Conservation (phyloP, 202 grass and related monocot species). For the Musa balbisiana region DNA sequence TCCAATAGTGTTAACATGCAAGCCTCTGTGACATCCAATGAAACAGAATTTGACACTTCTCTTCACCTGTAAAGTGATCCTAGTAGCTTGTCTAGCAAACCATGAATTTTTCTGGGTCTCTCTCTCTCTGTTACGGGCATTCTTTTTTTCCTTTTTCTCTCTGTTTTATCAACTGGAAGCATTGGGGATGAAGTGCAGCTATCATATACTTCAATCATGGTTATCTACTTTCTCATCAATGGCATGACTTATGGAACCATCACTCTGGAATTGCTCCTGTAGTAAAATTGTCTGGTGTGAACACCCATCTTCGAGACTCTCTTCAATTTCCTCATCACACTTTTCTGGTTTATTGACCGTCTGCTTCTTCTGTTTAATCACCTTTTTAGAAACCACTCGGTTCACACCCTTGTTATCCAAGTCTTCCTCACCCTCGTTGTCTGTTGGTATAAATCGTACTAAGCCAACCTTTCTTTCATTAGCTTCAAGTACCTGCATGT, state of each 20-base stretch:
- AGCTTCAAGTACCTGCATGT: slow-evolving; percentile 4
- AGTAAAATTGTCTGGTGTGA: not conserved
- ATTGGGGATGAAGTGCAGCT: not conserved
- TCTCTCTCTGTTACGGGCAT: not conserved
- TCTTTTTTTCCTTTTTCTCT: not conserved
- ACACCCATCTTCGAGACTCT: not conserved
- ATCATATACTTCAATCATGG: not conserved
- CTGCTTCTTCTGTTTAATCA: not conserved
- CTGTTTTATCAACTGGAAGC: not conserved
- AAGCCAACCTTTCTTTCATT: slow-evolving; percentile 6
- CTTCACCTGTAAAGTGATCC: slow-evolving; percentile 66
- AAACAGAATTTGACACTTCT: slow-evolving; percentile 81
- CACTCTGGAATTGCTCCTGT: not conserved
- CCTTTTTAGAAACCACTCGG: not conserved
- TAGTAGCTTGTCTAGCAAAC: not conserved
- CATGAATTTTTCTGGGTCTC: not conserved
- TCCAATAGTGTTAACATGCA: slow-evolving; percentile 35
- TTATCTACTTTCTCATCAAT: not conserved
- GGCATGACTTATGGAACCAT: not conserved
- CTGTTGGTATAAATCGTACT: not conserved
- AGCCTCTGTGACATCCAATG: slow-evolving; percentile 47
- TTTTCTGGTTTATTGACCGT: not conserved
- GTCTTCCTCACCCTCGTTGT: not conserved
- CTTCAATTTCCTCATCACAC: not conserved
- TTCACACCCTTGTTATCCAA: not conserved